A percentile compares a stretch with the other conserved stretches of the same genome.
These are phyloP conservation scores for Nemania bipapillata DNA, from an alignment of 2,329 filamentous ascomycete genomes.

Conservation along the genomic window DNA sequence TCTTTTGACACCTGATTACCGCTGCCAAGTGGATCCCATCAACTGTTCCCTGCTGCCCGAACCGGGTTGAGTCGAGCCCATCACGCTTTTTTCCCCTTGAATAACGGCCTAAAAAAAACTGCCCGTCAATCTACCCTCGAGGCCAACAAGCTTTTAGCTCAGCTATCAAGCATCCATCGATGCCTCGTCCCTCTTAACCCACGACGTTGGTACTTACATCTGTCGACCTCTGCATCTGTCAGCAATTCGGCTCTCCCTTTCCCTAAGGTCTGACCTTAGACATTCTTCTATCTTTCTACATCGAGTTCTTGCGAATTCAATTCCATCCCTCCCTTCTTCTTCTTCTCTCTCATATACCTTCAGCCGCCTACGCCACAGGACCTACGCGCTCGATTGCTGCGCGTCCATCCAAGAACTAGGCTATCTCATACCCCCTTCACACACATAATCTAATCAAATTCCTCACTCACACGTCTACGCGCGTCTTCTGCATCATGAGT, in stretches of 20 bases:
- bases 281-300: slow-evolving; percentile 6
- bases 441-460: neutral
- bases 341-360: neutral
- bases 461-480: slow-evolving; percentile 7
- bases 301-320: slow-evolving; percentile 22
- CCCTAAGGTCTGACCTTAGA: slow-evolving; percentile 14
- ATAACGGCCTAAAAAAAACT: slow-evolving; percentile 39
- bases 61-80: neutral
- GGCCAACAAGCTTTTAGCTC: slow-evolving; percentile 19
- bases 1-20: slow-evolving; percentile 11
- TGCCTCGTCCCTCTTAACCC: slow-evolving; percentile 11
- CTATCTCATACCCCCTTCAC: neutral
- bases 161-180: slow-evolving; percentile 26
- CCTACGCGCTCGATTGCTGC: slow-evolving; percentile 19
- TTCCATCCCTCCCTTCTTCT: slow-evolving; percentile 10
- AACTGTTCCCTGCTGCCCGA: slow-evolving; percentile 29
- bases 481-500: slow-evolving; percentile 43
- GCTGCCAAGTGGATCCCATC: neutral
- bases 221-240: neutral
- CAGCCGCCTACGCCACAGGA: slow-evolving; percentile 5
- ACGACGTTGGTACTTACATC: slow-evolving; percentile 8
- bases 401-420: neutral
- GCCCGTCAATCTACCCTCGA: slow-evolving; percentile 27
- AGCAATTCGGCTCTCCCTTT: neutral
- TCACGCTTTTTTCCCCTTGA: slow-evolving; percentile 29